phyloP scores from a whole-genome alignment of 345 rosid species.

The Streptanthus diversifolius region DNA sequence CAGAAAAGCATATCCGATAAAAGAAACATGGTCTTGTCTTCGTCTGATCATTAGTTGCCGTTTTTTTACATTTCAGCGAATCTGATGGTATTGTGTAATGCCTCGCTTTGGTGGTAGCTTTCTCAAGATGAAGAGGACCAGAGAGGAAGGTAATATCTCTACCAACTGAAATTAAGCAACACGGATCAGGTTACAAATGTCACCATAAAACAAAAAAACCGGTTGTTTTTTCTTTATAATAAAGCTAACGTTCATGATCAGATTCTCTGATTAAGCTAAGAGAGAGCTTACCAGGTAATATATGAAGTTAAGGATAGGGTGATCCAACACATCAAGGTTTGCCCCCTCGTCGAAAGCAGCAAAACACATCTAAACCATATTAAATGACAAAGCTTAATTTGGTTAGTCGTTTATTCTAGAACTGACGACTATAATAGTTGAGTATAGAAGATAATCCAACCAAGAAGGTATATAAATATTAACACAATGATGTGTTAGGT shows the following conservation, averaged over 20 bases:
- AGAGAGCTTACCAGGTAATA: constrained; percentile 68
- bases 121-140: constrained; percentile 87
- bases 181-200: background rate
- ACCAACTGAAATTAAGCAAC: constrained; percentile 52
- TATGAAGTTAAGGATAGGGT: constrained; percentile 75
- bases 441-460: background rate
- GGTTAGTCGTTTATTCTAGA: background rate
- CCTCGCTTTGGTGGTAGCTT: constrained; percentile 92
- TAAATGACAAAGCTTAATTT: background rate
- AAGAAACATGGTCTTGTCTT: background rate
- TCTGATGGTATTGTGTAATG: constrained; percentile 73
- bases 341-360: constrained; percentile 80
- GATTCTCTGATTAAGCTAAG: constrained; percentile 8
- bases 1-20: constrained; percentile 2
- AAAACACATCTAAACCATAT: constrained; percentile 59
- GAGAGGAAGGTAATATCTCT: constrained; percentile 80
- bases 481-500: background rate
- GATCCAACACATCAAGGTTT: constrained; percentile 76
- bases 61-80: constrained; percentile 46
- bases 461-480: background rate
- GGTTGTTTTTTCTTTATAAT: background rate
- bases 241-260: background rate
- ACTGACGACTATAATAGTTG: background rate
- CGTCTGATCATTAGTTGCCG: constrained; percentile 6
- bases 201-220: background rate